Conservation (phyloP, 2,329 filamentous ascomycete species). For the Apiospora aurea region DNA sequence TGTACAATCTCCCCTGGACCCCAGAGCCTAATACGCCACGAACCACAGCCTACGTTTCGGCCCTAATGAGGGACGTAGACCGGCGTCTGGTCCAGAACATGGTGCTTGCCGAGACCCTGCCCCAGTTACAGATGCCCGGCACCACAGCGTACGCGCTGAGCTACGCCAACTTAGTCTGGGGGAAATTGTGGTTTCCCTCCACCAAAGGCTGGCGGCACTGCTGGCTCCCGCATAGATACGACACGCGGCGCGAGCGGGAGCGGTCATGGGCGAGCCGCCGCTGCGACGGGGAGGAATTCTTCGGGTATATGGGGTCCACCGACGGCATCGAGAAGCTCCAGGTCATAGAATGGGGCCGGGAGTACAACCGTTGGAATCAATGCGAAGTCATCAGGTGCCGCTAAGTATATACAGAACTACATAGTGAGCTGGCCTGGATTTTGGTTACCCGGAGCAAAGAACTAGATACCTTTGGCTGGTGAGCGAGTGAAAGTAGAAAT, state of each 20-base stretch:
- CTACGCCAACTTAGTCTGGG: neutral
- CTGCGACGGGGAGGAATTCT: neutral
- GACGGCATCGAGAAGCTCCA: neutral
- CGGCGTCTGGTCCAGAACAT: neutral
- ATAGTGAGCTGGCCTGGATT: too few relatives aligned
- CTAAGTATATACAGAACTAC: too few relatives aligned
- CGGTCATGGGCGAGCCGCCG: too few relatives aligned
- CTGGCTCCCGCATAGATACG: neutral
- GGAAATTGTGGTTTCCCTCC: neutral
- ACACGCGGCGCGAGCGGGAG: neutral
- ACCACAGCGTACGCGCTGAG: too few relatives aligned
- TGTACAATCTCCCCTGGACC: neutral
- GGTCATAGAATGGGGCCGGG: neutral
- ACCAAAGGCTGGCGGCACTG: neutral
- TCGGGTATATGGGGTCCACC: neutral
- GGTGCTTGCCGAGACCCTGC: neutral
- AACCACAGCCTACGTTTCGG: neutral
- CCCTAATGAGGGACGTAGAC: neutral
- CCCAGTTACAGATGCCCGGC: too few relatives aligned
- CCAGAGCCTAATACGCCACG: neutral
- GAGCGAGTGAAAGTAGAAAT: too few relatives aligned
- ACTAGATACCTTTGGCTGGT: too few relatives aligned
- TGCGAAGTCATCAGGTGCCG: too few relatives aligned
- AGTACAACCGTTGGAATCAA: too few relatives aligned
- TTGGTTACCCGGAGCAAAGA: too few relatives aligned